Evolutionary conservation across 495 filamentous ascomycete species (phyloP).

Genomic region (Durotheca rogersii): DNA sequence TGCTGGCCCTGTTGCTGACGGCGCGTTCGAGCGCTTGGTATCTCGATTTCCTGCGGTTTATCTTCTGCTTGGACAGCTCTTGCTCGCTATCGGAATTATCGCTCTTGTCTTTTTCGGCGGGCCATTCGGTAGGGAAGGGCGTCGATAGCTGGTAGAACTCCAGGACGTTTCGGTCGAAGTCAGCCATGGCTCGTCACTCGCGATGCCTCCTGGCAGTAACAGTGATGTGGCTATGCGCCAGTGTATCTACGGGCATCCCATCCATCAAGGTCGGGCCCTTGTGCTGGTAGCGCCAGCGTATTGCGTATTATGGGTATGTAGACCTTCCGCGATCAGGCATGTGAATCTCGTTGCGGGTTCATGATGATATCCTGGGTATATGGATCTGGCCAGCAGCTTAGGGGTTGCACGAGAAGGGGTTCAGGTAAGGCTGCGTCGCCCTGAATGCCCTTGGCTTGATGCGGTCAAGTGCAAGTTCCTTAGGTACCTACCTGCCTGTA

Average conservation of each 20-base stretch:
- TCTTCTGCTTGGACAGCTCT: slow-evolving; percentile 44
- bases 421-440: no score
- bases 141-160: slow-evolving; percentile 86
- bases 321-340: no score
- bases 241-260: slow-evolving; percentile 12
- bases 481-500: not conserved
- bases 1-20: slow-evolving; percentile 63
- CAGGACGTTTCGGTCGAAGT: slow-evolving; percentile 70
- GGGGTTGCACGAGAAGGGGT: no score
- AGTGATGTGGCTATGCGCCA: slow-evolving; percentile 11
- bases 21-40: slow-evolving; percentile 81
- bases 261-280: not conserved
- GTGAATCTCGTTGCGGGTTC: no score
- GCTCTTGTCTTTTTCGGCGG: slow-evolving; percentile 69
- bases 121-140: slow-evolving; percentile 83
- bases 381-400: no score
- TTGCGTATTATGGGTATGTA: no score
- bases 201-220: slow-evolving; percentile 14
- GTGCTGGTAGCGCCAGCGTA: not conserved
- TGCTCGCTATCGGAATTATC: slow-evolving; percentile 67
- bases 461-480: not conserved
- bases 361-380: no score
- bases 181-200: slow-evolving; percentile 47
- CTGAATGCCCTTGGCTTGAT: no score
- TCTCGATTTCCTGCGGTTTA: slow-evolving; percentile 68